phyloP scores from a whole-genome alignment of 1,284 basidiomycete genomes.

The Sporisorium reilianum region DNA sequence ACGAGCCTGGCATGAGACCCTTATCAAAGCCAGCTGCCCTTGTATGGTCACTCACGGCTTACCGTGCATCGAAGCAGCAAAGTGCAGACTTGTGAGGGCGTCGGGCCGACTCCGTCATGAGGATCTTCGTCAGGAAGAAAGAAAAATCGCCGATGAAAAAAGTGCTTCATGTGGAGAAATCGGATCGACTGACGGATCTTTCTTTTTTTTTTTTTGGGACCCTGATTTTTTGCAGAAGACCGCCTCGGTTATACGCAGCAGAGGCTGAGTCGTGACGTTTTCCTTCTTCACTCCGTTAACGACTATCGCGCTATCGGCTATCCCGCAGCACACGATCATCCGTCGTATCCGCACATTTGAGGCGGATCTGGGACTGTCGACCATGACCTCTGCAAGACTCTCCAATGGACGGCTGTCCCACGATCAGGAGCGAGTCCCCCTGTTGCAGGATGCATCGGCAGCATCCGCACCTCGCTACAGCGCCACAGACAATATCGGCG shows the following conservation, averaged over 20 bases:
- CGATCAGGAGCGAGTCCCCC: conserved; percentile 13
- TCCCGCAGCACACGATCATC: background rate
- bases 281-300: background rate
- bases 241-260: conserved; percentile 1
- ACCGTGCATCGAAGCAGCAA: background rate
- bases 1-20: background rate
- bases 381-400: background rate
- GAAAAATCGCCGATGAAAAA: conserved; percentile 14
- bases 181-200: conserved; percentile 1
- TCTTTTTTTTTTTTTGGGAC: background rate
- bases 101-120: conserved; percentile 3
- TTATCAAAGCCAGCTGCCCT: background rate
- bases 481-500: background rate
- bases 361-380: too few species aligned
- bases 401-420: background rate
- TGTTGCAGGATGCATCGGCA: conserved; percentile 2
- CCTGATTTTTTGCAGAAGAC: conserved; percentile 2
- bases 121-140: too few species aligned
- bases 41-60: background rate
- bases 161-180: conserved; percentile 2
- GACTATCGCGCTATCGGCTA: background rate
- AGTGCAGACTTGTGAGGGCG: background rate
- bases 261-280: background rate
- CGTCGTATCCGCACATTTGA: too few species aligned
- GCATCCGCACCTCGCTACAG: conserved; percentile 9